phyloP scores from a whole-genome alignment of 768 basidiomycete species.

The Mycena albidolilacea region DNA sequence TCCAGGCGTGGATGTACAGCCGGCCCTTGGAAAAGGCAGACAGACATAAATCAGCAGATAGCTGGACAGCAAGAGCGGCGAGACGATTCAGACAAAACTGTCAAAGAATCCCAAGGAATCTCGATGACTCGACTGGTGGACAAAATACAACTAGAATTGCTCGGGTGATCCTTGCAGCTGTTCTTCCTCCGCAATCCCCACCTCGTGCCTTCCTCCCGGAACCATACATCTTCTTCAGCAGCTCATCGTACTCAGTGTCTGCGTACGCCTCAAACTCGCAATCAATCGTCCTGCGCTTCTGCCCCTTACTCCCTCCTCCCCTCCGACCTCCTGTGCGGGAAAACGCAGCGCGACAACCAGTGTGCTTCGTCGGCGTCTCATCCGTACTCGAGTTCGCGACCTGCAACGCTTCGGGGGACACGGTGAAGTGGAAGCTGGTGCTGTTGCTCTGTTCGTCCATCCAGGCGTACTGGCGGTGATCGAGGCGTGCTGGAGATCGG shows the following conservation, averaged over 20 bases:
- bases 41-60: too few species aligned
- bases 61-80: too few species aligned
- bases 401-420: conserved; percentile 27
- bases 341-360: conserved; percentile 4
- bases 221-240: conserved; percentile 14
- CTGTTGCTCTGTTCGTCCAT: neutral
- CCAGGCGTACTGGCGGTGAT: neutral
- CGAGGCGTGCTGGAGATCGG: conserved; percentile 19
- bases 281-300: conserved; percentile 22
- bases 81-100: too few species aligned
- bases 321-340: neutral
- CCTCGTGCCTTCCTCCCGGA: conserved; percentile 2
- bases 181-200: conserved; percentile 10
- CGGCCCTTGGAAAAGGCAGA: too few species aligned
- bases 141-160: neutral
- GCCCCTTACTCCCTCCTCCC: neutral
- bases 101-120: too few species aligned
- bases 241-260: conserved; percentile 7
- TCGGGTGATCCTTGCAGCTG: conserved; percentile 3
- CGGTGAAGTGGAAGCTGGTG: conserved; percentile 13
- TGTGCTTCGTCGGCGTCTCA: conserved; percentile 14
- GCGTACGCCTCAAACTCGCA: neutral
- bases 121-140: neutral
- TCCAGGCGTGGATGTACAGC: too few species aligned
- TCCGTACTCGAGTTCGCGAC: neutral